Evolutionary conservation across 208 protist species (phyloP).

Genomic region (Wallacemonas rigidus): DNA sequence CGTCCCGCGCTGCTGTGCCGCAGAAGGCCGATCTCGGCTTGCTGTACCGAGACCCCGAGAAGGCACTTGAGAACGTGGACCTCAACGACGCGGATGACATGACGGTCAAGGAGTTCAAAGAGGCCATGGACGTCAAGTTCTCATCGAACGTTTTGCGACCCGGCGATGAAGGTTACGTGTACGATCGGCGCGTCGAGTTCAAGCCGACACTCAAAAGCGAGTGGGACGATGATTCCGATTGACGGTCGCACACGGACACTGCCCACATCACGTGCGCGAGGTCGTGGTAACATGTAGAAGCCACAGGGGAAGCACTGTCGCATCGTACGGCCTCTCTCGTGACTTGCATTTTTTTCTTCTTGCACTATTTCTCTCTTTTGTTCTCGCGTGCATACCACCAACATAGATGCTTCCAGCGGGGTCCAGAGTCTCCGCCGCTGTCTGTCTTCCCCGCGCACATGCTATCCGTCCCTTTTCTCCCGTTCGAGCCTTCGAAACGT

Average conservation of each 20-base stretch:
- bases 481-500: too few relatives aligned
- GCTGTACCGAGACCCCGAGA: conserved; percentile 88
- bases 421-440: too few relatives aligned
- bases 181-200: conserved; percentile 85
- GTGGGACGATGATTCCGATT: conserved; percentile 80
- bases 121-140: conserved; percentile 86
- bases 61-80: conserved; percentile 84
- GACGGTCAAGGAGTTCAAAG: conserved; percentile 89
- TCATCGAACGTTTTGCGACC: conserved; percentile 64
- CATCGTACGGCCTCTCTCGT: too few relatives aligned
- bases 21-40: conserved; percentile 89
- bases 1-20: background rate
- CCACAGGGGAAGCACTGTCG: too few relatives aligned
- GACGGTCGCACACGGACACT: background rate
- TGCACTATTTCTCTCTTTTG: too few relatives aligned
- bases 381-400: too few relatives aligned
- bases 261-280: too few relatives aligned
- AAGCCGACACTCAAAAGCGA: conserved; percentile 72
- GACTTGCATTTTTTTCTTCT: too few relatives aligned
- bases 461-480: too few relatives aligned
- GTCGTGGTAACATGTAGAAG: too few relatives aligned
- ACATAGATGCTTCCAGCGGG: too few relatives aligned
- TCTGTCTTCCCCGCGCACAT: too few relatives aligned
- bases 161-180: conserved; percentile 84
- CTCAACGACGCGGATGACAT: conserved; percentile 88